Base-by-base conservation (phyloP, 768 basidiomycete genomes). In the Erythrobasidium yunnanense region DNA sequence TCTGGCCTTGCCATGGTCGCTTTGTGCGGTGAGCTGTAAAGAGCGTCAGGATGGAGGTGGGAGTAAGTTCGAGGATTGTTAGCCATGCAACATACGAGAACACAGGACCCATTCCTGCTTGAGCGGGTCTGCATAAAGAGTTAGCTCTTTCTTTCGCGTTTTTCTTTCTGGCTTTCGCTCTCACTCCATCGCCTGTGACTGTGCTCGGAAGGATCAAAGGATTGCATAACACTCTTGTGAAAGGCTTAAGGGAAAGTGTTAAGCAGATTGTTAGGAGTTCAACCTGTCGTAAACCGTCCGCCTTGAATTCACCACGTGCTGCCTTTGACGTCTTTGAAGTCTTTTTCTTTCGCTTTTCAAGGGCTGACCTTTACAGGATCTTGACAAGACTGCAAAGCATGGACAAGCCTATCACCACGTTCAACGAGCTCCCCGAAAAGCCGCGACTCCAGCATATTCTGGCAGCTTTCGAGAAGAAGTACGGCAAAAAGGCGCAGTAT, bases 1-100 rank as follows among this genome's bases (percentile, higher is more conserved):
- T 83, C 74, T 92, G 88, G 30, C 90, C 90, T 42, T 85, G 81
- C 91, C 91, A 95, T 15, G 91, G 91, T 20, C 91, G 83, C 72
- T 87, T 89, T 6, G 81, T 88, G 55, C 91, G 86, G 75, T 93
- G 90, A 0, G 90, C 70, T 72, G 55, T 5, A 15, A 2, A n/a
- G n/a, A n/a, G n/a, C n/a, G n/a, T n/a, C n/a, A n/a, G n/a, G n/a
- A n/a, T n/a, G n/a, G n/a, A n/a, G n/a, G n/a, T n/a, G n/a, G n/a
- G n/a, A n/a, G n/a, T n/a, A n/a, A n/a, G n/a, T n/a, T n/a, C n/a
- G n/a, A n/a, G n/a, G n/a, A n/a, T n/a, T n/a, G n/a, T n/a, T n/a
- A n/a, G n/a, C 4, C 23, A 27, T 38, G 7, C 20, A 42, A 49
- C 57, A 45, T n/a, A 71, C 70, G 71, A 29, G 66, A 68, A 63